A percentile compares a stretch with the other conserved stretches of the same genome.
These are phyloP conservation scores for Fragaria ananassa DNA, from an alignment of 306 rosid species.

Conservation along the genomic window DNA sequence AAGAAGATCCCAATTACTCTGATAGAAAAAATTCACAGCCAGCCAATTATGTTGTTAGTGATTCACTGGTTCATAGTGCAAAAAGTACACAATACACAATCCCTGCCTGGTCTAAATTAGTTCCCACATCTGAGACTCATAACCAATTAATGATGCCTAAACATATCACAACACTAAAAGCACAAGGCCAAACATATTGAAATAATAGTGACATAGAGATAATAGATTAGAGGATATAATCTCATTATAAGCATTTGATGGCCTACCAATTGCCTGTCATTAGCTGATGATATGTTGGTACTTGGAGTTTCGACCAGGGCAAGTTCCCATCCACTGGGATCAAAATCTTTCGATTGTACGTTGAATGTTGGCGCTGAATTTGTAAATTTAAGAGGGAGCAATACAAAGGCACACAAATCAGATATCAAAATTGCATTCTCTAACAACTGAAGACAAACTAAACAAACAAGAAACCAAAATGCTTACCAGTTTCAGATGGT, in stretches of 20 bases:
- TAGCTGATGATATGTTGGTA: conserved; percentile 67
- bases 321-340: conserved; percentile 97
- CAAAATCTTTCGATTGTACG: conserved; percentile 63
- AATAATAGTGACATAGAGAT: not conserved
- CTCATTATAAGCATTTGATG: conserved; percentile 10
- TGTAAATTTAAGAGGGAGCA: conserved; percentile 22
- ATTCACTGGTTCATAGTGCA: not conserved
- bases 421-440: conserved; percentile 21
- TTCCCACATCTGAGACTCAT: not conserved
- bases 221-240: not conserved
- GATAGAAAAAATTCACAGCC: not conserved
- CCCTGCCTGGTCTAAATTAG: not conserved
- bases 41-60: not conserved
- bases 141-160: not conserved
- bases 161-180: not conserved
- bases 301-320: conserved; percentile 94
- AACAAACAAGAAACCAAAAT: conserved; percentile 2
- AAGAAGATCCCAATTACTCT: not conserved
- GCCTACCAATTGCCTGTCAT: conserved; percentile 92
- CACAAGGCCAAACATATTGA: not conserved
- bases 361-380: conserved; percentile 61
- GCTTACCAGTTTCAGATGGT: conserved; percentile 62
- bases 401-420: conserved; percentile 16
- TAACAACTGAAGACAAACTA: conserved; percentile 14
- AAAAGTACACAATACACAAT: not conserved